phyloP scores from a whole-genome alignment of 2,329 filamentous ascomycete genomes.

The Xylariaceae sp. region DNA sequence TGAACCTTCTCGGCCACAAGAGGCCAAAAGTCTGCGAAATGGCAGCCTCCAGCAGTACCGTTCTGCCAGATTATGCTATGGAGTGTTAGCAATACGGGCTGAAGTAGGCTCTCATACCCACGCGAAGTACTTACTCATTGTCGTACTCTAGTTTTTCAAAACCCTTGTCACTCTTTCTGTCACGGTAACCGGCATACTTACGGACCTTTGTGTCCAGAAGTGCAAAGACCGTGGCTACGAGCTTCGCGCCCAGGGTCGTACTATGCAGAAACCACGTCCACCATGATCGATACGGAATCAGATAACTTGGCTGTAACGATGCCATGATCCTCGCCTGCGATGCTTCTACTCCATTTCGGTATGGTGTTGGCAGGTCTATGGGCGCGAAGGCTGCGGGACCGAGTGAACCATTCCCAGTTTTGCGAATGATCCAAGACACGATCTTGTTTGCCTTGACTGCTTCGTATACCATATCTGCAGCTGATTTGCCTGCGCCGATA shows the following conservation, averaged over 20 bases:
- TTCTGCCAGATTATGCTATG: no score
- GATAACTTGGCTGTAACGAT: conserved; percentile 15
- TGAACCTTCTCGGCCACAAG: no score
- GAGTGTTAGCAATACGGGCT: no score
- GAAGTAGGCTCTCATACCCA: no score
- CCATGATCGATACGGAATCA: conserved; percentile 15
- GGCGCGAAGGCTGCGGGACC: conserved; percentile 26
- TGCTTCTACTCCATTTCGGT: conserved; percentile 21
- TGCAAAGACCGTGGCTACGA: conserved; percentile 15
- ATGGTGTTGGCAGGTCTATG: conserved; percentile 21
- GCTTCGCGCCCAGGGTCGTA: conserved; percentile 11
- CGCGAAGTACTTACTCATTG: no score
- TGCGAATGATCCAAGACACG: conserved; percentile 31
- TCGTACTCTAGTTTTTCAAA: no score
- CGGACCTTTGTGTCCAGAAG: conserved; percentile 16
- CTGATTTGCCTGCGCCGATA: conserved; percentile 32
- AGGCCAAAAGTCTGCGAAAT: no score
- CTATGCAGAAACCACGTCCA: conserved; percentile 18
- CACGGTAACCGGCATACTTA: no score
- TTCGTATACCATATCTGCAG: conserved; percentile 34
- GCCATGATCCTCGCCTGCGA: conserved; percentile 18
- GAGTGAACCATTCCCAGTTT: conserved; percentile 22
- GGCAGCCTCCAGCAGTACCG: no score
- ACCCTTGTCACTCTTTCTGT: no score
- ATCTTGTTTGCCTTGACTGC: conserved; percentile 26